Base-by-base conservation (phyloP, 2,329 filamentous ascomycete genomes). In the Diaporthe caulivora region DNA sequence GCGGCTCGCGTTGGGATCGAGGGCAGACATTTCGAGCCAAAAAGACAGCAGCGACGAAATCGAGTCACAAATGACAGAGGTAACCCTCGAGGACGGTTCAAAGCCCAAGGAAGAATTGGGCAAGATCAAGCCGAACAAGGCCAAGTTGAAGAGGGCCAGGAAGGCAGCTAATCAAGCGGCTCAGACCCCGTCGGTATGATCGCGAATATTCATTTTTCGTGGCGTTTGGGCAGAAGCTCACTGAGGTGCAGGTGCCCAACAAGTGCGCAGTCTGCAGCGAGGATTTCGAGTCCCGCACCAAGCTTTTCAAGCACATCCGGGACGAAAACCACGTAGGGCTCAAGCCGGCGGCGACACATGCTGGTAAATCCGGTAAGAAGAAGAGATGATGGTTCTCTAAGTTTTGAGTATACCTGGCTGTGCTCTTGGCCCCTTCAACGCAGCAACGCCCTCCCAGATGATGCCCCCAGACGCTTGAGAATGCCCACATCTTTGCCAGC, bases 271-370 rank as follows among this genome's bases (percentile, higher is more conserved):
- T 84, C 21, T 90, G 88, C 76, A 79, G 82, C 3, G 82, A 83
- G 72, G 76, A 73, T 1, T 90, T 89, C 72, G 76, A 89, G 0
- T 94, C 92, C 1, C 92, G 91, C 77, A 93, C 90, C 8, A 91
- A 91, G 76, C 83, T 97, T 24, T 96, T 96, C 80, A 85, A 89
- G 69, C 95, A 97, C 81, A 87, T 97, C 73, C 89, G 90, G 75
- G 88, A 91, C 13, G 83, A 89, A 24, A 84, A 84, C 13, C 94
- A 97, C 83, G 93, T 92, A 8, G 89, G 90, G 40, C 85, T 92
- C 6, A 89, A 90, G 42, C 84, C 85, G 3, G 80, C 85, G 3
- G 80, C 85, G 34, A 37, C 77, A 31, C 73, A 71, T 47, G 29
- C 75, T 10, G 60, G 70, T 55, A 82, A 80, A 76, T 73, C 79